These are phyloP conservation scores for Trypanosoma caninum DNA, from an alignment of 208 protist species.

Conservation along the genomic window DNA sequence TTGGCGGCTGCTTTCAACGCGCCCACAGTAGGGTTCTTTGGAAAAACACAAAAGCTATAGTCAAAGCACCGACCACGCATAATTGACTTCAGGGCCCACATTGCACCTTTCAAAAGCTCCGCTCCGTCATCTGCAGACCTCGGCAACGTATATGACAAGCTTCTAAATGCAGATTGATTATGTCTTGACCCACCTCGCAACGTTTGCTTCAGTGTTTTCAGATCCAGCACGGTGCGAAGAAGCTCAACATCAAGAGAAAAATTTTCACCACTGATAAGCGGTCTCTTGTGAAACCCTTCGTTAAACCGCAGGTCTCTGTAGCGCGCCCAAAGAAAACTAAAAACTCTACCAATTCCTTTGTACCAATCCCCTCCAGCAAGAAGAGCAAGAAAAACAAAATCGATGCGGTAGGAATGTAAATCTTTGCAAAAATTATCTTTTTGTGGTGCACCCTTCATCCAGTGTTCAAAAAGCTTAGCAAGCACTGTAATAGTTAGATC, in stretches of 20 bases:
- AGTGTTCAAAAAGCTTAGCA: conserved; percentile 64
- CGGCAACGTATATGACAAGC: background rate
- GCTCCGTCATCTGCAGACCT: conserved; percentile 31
- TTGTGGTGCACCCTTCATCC: conserved; percentile 43
- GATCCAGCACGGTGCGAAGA: conserved; percentile 37
- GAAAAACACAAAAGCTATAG: conserved; percentile 41
- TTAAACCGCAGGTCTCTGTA: conserved; percentile 75
- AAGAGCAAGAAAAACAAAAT: conserved; percentile 83
- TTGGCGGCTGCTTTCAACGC: conserved; percentile 34
- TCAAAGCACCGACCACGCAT: conserved; percentile 52
- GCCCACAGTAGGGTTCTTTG: conserved; percentile 18
- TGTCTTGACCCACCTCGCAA: conserved; percentile 13
- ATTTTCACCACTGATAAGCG: conserved; percentile 33
- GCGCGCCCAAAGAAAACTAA: conserved; percentile 47
- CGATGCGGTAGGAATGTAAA: conserved; percentile 75
- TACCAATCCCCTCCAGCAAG: conserved; percentile 79
- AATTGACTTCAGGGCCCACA: conserved; percentile 67
- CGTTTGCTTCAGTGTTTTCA: conserved; percentile 13
- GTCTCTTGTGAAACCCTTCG: conserved; percentile 49
- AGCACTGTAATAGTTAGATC: conserved; percentile 47
- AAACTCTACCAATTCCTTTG: conserved; percentile 46
- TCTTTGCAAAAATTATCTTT: conserved; percentile 35
- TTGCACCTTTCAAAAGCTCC: conserved; percentile 52
- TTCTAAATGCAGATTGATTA: background rate
- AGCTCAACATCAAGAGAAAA: conserved; percentile 66